These are phyloP conservation scores for Dryadomyces quercus-mongolicae DNA, from an alignment of 2,329 filamentous ascomycete species.

Conservation along the genomic window DNA sequence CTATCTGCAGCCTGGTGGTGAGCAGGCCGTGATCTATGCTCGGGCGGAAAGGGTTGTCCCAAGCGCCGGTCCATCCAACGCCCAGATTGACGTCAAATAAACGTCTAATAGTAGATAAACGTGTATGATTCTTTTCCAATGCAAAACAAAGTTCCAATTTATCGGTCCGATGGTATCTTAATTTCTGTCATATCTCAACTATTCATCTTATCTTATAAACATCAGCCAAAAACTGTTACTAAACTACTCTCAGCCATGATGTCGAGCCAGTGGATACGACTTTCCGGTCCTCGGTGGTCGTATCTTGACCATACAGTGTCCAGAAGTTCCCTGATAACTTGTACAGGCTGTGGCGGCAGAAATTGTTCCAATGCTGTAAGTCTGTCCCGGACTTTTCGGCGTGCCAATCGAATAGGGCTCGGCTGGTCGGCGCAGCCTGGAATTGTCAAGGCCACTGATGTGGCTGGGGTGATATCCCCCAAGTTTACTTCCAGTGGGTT, in stretches of 20 bases:
- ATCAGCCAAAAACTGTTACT: background rate
- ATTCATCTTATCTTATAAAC: too few relatives aligned
- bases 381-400: slow-evolving; percentile 22
- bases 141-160: too few relatives aligned
- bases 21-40: background rate
- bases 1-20: slow-evolving; percentile 3
- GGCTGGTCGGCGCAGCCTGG: background rate
- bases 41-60: background rate
- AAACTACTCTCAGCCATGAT: slow-evolving; percentile 5
- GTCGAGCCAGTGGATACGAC: slow-evolving; percentile 10
- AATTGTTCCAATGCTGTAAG: slow-evolving; percentile 24
- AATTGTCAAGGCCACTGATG: background rate
- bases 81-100: too few relatives aligned
- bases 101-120: too few relatives aligned
- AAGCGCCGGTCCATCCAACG: too few relatives aligned
- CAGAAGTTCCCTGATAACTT: slow-evolving; percentile 24
- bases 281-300: slow-evolving; percentile 18
- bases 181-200: too few relatives aligned
- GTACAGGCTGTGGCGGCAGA: slow-evolving; percentile 24
- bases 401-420: slow-evolving; percentile 12
- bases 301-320: slow-evolving; percentile 27
- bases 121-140: too few relatives aligned
- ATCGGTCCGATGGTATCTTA: too few relatives aligned
- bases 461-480: too few relatives aligned
- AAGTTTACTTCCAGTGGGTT: background rate